These are phyloP conservation scores for Plasmodium ovale DNA, from an alignment of 169 alveolate genomes.

Conservation along the genomic window DNA sequence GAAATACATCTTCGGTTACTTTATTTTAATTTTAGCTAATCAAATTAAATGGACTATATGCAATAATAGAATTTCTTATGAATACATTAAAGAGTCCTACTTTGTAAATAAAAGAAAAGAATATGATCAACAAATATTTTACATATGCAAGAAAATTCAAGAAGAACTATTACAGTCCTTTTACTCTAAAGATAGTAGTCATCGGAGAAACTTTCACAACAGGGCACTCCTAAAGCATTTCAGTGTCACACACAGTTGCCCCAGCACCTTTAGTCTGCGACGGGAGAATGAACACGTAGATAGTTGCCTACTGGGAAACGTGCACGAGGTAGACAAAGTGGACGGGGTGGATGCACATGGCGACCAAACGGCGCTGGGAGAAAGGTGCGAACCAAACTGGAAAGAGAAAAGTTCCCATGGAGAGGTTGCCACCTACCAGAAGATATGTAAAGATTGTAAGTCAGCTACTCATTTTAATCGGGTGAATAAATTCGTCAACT, in stretches of 20 bases:
- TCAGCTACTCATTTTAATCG: no score
- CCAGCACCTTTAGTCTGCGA: constrained; percentile 42
- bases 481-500: no score
- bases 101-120: constrained; percentile 30
- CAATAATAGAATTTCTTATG: constrained; percentile 36
- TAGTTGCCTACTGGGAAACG: no score
- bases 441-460: no score
- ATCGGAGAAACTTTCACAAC: neutral
- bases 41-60: constrained; percentile 71
- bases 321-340: neutral
- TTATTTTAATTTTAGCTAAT: constrained; percentile 55
- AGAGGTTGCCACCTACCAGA: no score
- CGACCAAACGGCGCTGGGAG: neutral
- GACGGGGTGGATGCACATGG: neutral
- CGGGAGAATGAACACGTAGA: neutral
- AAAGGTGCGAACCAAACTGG: neutral
- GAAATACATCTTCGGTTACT: constrained; percentile 66
- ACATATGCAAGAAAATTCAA: constrained; percentile 70
- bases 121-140: constrained; percentile 62
- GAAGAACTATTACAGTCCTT: constrained; percentile 30
- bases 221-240: constrained; percentile 56
- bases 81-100: constrained; percentile 31
- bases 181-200: neutral
- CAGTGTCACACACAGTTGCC: constrained; percentile 73
- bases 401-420: neutral